A percentile compares a stretch with the other conserved stretches of the same genome.
phyloP scores from a whole-genome alignment of 306 rosid genomes.

The Luffa acutangula region DNA sequence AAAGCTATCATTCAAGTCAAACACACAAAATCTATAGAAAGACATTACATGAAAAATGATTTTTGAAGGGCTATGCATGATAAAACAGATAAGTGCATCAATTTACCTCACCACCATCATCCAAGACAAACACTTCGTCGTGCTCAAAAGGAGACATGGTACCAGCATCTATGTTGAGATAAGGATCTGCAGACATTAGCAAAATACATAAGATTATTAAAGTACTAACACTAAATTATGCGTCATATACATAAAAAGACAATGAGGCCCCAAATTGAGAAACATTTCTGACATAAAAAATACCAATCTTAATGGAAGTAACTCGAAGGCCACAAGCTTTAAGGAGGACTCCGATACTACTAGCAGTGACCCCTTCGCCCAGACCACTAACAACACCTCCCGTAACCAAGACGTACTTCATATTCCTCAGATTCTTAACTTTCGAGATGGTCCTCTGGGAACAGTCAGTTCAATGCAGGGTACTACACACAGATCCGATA shows the following conservation, averaged over 20 bases:
- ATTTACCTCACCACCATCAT: conserved; percentile 9
- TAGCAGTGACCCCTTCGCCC: conserved; percentile 12
- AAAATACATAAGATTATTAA: neutral
- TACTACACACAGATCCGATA: neutral
- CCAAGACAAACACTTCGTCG: conserved; percentile 4
- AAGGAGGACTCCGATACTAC: conserved; percentile 8
- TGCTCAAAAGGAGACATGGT: conserved; percentile 9
- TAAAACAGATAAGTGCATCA: neutral
- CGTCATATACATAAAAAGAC: neutral
- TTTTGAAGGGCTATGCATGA: neutral
- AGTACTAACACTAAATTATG: neutral
- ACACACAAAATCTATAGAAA: too few species aligned
- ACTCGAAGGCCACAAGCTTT: conserved; percentile 11
- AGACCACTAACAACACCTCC: conserved; percentile 11
- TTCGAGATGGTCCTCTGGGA: neutral
- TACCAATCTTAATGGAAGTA: conserved; percentile 11
- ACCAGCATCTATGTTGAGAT: conserved; percentile 4
- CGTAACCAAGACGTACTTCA: conserved; percentile 8
- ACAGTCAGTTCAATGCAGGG: neutral
- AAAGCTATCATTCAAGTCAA: too few species aligned
- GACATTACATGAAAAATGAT: neutral
- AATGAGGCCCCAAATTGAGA: neutral
- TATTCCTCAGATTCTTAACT: neutral
- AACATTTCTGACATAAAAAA: neutral
- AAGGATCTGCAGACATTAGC: neutral